Base-by-base conservation (phyloP, 176 grass and related monocot species). In the Dactylis glomerata region DNA sequence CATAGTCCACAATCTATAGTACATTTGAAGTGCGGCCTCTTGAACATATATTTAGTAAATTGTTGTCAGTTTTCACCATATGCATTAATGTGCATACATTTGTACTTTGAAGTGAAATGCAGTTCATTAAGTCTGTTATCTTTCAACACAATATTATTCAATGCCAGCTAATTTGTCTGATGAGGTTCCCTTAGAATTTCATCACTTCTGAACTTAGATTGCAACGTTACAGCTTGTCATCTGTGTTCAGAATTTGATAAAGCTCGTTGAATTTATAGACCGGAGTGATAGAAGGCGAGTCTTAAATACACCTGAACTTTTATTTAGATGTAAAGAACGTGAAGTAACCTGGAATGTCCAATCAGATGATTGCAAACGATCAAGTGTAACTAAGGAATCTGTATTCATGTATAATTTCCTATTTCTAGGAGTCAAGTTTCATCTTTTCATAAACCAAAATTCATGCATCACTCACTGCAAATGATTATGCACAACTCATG, bases 261-360 rank as follows among this genome's bases (percentile, higher is more conserved):
- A 56, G 69, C 87, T 50, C 75, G 82, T 51, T 77, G 38, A 58
- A 81, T 84, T 70, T 85, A n/a, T 81, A 80, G 85, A 67, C n/a
- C n/a, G n/a, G 73, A 69, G 51, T 71, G 49, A 68, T 80, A 84
- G 77, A 87, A 89, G 40, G 84, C 82, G 75, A 87, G 77, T 19
- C 78, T 57, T 38, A 93, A 90, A 71, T 93, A 90, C 78, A 49
- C 70, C 47, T 10, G 24, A 56, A 23, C 37, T 42, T 30, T 62
- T 42, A 58, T 40, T 77, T 42, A 58, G 36, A 63, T 76, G 28
- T 50, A 76, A 76, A 55, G 5, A 36, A 28, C 56, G 40, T 40
- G 63, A 67, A 40, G 55, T 56, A 61, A 42, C 76, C 57, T 64
- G 57, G 54, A 40, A 64, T 13, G 17, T 11, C 19, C 12, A 54